Evolutionary conservation across 73 alveolate species (phyloP), one percentile per base, ranked within the genome.

Genomic region (Paramecium pentaurelia): DNA sequence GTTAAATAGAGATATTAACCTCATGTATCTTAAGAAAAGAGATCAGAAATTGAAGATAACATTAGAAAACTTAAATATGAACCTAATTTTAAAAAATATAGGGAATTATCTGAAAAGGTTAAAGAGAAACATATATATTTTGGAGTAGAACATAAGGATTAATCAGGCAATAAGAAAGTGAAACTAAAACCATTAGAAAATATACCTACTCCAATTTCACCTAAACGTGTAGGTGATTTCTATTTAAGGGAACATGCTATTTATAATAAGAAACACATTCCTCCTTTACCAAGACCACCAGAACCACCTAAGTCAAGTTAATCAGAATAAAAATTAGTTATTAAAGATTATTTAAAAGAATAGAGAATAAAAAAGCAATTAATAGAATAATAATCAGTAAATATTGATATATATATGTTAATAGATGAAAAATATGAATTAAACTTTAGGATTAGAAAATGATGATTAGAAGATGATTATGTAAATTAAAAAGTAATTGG

Each of bases 191-290:
- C 93, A 11, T 86, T 71, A 30, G 88, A 77, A 1, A 34, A 71
- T 12, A 68, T 71, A 9, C 58, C 88, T 10, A 45, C 70, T 1
- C 89, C 80, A 36, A 42, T 89, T 7, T 89, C 94, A 20, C 94
- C 94, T 30, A 64, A 91, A 70, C 47, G 77, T 18, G 18, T 89
- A n/a, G 94, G 94, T 12, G 84, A 89, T 8, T 42, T 60, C 44
- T 89, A 89, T 47, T 40, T 89, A 40, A 70, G 37, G 32, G 84
- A 89, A 54, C 47, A 80, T 42, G 91, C 77, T 5, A 80, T 47
- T 1, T 45, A 45, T 28, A 80, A 80, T 47, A 80, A 45, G 25
- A 80, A 80, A 25, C 47, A 80, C 14, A 49, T 80, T 3, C 91
- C 91, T 27, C 75, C 91, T 16, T 18, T 73, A 44, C 58, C 47